Conservation (phyloP, 345 rosid genomes). For the Mangifera indica region DNA sequence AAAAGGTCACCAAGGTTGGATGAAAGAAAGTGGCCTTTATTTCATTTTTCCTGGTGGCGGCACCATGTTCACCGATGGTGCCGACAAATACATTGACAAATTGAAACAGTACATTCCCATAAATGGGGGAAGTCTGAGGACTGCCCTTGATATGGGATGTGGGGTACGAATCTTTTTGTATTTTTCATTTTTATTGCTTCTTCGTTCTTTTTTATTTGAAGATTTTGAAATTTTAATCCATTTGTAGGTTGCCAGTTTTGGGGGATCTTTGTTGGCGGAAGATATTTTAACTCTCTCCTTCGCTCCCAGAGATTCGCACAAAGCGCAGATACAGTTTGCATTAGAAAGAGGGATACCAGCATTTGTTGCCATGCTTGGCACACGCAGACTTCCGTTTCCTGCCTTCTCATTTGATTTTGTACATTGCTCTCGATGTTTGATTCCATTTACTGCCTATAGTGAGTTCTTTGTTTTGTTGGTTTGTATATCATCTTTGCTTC, state of each 20-base stretch:
- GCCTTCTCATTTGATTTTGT: constrained; percentile 83
- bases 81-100: constrained; percentile 76
- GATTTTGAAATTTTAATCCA: constrained; percentile 6
- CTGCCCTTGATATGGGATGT: constrained; percentile 99
- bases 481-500: constrained; percentile 4
- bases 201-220: not conserved
- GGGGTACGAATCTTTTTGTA: constrained; percentile 62
- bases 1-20: constrained; percentile 99
- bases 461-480: constrained; percentile 37
- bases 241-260: constrained; percentile 91
- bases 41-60: constrained; percentile 98
- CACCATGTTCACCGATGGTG: constrained; percentile 97
- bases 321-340: constrained; percentile 96
- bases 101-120: constrained; percentile 83
- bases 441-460: constrained; percentile 96
- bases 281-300: constrained; percentile 75
- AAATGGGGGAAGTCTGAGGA: constrained; percentile 63
- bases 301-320: constrained; percentile 98
- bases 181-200: not conserved
- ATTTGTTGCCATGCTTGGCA: constrained; percentile 98
- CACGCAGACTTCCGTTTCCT: constrained; percentile 93
- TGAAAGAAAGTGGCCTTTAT: constrained; percentile 79
- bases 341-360: constrained; percentile 96
- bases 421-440: constrained; percentile 92
- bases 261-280: constrained; percentile 74